A percentile compares a stretch with the other conserved stretches of the same genome.
Evolutionary conservation across 768 basidiomycete genomes (phyloP).

Genomic region (Pisolithus orientalis): DNA sequence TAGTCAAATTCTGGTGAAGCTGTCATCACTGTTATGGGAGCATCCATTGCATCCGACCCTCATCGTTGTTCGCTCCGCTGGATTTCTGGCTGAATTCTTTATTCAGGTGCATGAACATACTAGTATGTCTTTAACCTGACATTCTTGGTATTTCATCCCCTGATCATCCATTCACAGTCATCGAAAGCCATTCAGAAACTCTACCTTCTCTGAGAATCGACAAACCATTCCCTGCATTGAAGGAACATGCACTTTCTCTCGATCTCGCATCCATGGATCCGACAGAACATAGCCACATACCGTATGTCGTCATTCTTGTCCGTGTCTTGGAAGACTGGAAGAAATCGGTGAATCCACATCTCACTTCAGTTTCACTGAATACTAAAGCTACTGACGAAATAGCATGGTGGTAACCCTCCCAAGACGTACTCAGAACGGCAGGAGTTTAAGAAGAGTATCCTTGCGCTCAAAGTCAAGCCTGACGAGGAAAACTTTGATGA

Average conservation of each 20-base stretch:
- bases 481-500: conserved; percentile 99
- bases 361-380: not conserved
- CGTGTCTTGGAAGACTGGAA: conserved; percentile 82
- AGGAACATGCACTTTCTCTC: conserved; percentile 62
- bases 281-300: conserved; percentile 85
- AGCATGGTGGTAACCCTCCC: conserved; percentile 64
- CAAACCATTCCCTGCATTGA: conserved; percentile 78
- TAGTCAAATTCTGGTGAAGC: conserved; percentile 43
- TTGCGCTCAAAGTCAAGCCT: conserved; percentile 57
- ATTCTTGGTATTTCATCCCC: not conserved
- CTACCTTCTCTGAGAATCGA: conserved; percentile 78
- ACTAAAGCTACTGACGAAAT: not conserved
- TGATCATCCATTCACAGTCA: conserved; percentile 44
- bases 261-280: conserved; percentile 78
- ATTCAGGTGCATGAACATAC: conserved; percentile 88
- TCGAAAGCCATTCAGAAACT: conserved; percentile 81
- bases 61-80: conserved; percentile 75
- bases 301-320: conserved; percentile 86
- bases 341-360: conserved; percentile 43
- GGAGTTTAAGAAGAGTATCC: conserved; percentile 66
- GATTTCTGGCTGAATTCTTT: conserved; percentile 85
- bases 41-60: conserved; percentile 57
- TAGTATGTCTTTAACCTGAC: conserved; percentile 40
- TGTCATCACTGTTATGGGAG: conserved; percentile 66
- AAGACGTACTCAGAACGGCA: conserved; percentile 58